phyloP scores from a whole-genome alignment of 257 asterid species.

The Verbena officinalis region DNA sequence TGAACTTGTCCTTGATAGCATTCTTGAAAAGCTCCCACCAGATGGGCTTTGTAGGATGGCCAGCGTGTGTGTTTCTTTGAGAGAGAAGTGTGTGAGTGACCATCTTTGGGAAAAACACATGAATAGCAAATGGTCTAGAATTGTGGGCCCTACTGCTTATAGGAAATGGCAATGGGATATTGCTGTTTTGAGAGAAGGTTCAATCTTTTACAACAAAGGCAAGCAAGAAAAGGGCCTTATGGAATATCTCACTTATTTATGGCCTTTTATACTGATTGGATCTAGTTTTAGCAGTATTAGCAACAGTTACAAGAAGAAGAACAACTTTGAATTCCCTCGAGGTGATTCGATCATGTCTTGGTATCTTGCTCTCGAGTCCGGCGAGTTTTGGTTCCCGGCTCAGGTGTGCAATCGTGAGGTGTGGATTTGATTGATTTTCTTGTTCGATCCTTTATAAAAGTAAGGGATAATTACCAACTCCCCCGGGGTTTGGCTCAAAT shows the following conservation, averaged over 20 bases:
- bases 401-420: conserved; percentile 96
- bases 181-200: conserved; percentile 48
- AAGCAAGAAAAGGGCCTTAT: conserved; percentile 41
- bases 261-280: conserved; percentile 58
- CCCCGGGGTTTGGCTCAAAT: no score
- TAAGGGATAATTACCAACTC: no score
- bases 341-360: conserved; percentile 68
- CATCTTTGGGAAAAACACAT: conserved; percentile 70
- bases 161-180: conserved; percentile 58
- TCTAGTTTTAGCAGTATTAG: conserved; percentile 36
- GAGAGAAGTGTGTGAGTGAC: conserved; percentile 62
- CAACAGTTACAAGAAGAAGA: conserved; percentile 21
- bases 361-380: conserved; percentile 83
- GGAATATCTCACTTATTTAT: conserved; percentile 41
- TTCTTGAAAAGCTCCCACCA: conserved; percentile 80
- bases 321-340: conserved; percentile 45
- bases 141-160: conserved; percentile 57
- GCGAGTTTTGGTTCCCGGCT: conserved; percentile 84
- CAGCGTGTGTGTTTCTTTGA: conserved; percentile 53
- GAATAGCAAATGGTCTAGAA: conserved; percentile 68
- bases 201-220: conserved; percentile 47
- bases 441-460: not conserved
- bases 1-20: conserved; percentile 74
- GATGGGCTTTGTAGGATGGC: conserved; percentile 76
- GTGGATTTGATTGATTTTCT: not conserved